phyloP scores from a whole-genome alignment of 192 early-diverging fungal genomes.

The Cetraspora pellucida region DNA sequence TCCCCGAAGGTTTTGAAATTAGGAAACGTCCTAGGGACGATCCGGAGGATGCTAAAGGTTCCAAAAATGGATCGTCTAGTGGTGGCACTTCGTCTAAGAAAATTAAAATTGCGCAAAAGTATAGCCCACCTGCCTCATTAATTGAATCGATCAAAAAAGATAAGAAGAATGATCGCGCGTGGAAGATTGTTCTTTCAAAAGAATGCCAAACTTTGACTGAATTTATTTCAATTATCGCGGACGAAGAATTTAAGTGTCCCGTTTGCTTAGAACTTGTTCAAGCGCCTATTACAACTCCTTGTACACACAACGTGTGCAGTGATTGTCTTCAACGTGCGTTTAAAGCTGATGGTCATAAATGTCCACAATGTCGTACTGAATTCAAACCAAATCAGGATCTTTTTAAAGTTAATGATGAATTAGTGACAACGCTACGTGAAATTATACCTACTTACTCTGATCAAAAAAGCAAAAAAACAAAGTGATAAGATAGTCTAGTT shows the following conservation, averaged over 20 bases:
- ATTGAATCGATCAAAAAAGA: conserved; percentile 36
- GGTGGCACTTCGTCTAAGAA: background rate
- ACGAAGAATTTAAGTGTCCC: conserved; percentile 39
- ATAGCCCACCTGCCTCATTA: conserved; percentile 27
- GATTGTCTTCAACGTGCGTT: conserved; percentile 34
- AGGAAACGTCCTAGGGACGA: too few relatives aligned
- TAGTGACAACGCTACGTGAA: conserved; percentile 25
- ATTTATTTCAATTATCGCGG: conserved; percentile 40
- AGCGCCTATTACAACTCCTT: conserved; percentile 43
- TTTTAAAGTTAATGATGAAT: conserved; percentile 24
- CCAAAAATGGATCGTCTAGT: background rate
- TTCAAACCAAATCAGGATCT: background rate
- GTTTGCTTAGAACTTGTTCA: conserved; percentile 40
- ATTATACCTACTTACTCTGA: conserved; percentile 23
- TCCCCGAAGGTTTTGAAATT: conserved; percentile 7
- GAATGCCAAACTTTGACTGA: conserved; percentile 40
- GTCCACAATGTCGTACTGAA: conserved; percentile 39
- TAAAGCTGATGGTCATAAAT: conserved; percentile 22
- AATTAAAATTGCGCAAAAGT: conserved; percentile 14
- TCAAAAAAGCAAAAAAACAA: too few relatives aligned
- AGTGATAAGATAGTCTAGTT: too few relatives aligned
- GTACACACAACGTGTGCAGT: conserved; percentile 41
- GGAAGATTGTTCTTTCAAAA: conserved; percentile 37
- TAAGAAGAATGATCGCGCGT: conserved; percentile 36
- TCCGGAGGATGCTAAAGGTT: background rate